Base-by-base conservation (phyloP, 1,284 basidiomycete species). In the Cystobasidiaceae sp. region DNA sequence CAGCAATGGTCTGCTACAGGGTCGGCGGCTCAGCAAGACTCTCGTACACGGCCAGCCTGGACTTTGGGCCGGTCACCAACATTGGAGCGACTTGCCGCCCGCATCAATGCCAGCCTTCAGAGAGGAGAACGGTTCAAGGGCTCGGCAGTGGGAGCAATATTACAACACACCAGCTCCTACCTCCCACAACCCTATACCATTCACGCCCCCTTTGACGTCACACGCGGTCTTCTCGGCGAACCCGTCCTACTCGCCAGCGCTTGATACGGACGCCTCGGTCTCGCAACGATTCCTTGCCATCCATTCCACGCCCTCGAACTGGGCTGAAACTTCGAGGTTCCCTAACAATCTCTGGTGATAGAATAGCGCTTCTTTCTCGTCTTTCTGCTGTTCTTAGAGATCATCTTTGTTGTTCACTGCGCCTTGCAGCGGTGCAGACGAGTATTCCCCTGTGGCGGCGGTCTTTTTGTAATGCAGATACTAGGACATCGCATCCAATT, bases 251-350 rank as follows among this genome's bases (percentile, higher is more conserved):
- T 27, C 44, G 6, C 58, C 46, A 51, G 27, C 56, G 6, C 48
- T 64, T 17, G 61, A 64, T 11, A 51, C 52, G 27, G 61, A 64
- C 19, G 52, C 51, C n/a, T 51, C 61, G 8, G 61, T 51, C 9
- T 44, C 49, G 8, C 61, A 64, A 27, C 51, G 61, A 2, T 64
- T 64, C 61, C 44, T 64, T 7, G 61, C 51, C 11, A 51, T 64
- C 41, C 51, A 55, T 32, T 64, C 61, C 17, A 64, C 61, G 2
- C 61, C 61, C 19, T 64, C 61, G 11, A 55, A 44, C 9, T 64
- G 61, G 61, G 41, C 34, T 21, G 61, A 64, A 37, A 46, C 23
- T 27, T 30, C 51, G 7, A 51, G 52, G n/a, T 64, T 64, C 34
- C 51, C 61, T 23, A 56, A 33, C 43, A 55, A 50, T 32, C 21